Evolutionary conservation across 2,329 filamentous ascomycete species (phyloP).

Genomic region (Colletotrichum tropicale): DNA sequence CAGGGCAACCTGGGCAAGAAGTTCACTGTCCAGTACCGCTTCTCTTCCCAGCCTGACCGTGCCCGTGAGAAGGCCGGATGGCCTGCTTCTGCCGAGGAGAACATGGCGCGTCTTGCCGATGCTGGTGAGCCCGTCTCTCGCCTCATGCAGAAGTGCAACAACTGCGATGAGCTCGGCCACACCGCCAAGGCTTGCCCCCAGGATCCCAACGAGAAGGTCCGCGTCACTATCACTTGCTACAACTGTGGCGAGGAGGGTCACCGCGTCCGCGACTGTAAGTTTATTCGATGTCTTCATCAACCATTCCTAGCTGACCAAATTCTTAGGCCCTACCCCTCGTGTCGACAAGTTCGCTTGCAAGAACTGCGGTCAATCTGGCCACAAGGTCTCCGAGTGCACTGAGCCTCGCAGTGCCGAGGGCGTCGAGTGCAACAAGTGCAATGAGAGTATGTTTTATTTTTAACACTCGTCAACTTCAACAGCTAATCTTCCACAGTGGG

Average conservation of each 20-base stretch:
- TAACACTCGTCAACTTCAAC: not conserved
- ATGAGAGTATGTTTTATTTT: slow-evolving; percentile 53
- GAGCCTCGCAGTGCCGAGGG: slow-evolving; percentile 66
- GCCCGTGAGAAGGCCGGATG: slow-evolving; percentile 64
- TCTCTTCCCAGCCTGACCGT: slow-evolving; percentile 59
- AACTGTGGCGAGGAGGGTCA: slow-evolving; percentile 71
- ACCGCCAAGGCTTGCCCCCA: slow-evolving; percentile 62
- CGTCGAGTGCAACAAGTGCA: slow-evolving; percentile 70
- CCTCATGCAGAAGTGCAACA: slow-evolving; percentile 63
- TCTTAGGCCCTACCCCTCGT: slow-evolving; percentile 60
- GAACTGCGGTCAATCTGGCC: slow-evolving; percentile 67
- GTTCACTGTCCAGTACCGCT: slow-evolving; percentile 68
- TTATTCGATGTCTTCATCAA: not conserved
- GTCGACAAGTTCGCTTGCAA: slow-evolving; percentile 70
- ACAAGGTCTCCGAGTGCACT: slow-evolving; percentile 54
- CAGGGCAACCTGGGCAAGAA: slow-evolving; percentile 71
- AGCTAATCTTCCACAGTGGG: slow-evolving; percentile 46
- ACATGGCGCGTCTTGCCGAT: slow-evolving; percentile 66
- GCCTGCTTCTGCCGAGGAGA: slow-evolving; percentile 64
- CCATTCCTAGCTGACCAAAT: not conserved
- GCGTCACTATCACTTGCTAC: slow-evolving; percentile 60
- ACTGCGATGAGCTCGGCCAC: slow-evolving; percentile 71
- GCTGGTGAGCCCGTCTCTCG: slow-evolving; percentile 68
- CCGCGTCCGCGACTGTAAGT: slow-evolving; percentile 71
- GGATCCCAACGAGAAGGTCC: slow-evolving; percentile 55